phyloP scores from a whole-genome alignment of 2,329 filamentous ascomycete genomes.

The Talaromyces sp. region DNA sequence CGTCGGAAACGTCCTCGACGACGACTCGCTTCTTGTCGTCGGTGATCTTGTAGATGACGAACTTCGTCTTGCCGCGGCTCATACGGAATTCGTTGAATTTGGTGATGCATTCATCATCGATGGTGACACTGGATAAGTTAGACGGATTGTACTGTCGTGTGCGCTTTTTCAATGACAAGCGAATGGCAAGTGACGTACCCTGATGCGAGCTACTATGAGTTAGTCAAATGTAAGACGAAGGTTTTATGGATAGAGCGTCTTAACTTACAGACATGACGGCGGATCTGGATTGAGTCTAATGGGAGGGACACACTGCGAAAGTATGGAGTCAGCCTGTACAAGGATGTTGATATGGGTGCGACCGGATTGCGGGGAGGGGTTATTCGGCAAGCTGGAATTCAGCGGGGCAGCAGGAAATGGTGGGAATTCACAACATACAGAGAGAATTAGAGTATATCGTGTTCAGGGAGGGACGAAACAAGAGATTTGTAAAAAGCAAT shows the following conservation, averaged over 20 bases:
- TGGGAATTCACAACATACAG: background rate
- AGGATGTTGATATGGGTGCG: background rate
- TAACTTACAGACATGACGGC: constrained; percentile 16
- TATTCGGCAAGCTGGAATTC: background rate
- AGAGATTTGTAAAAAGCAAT: background rate
- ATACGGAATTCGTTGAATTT: constrained; percentile 40
- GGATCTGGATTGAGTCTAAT: background rate
- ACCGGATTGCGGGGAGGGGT: constrained; percentile 8
- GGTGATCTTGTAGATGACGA: constrained; percentile 52
- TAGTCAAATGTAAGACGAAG: background rate
- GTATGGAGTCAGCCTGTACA: background rate
- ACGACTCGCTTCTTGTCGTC: constrained; percentile 50
- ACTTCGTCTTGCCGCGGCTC: constrained; percentile 49
- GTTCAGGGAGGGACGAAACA: background rate
- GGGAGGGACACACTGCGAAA: background rate
- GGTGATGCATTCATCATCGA: constrained; percentile 46
- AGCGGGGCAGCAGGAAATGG: background rate
- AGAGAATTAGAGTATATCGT: background rate
- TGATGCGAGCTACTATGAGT: constrained; percentile 16
- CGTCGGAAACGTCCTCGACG: constrained; percentile 44
- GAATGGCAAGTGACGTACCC: constrained; percentile 18
- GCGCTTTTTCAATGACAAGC: background rate
- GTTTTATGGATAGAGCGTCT: background rate
- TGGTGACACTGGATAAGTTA: constrained; percentile 38
- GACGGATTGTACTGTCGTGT: background rate